A percentile compares a stretch with the other conserved stretches of the same genome.
These are phyloP conservation scores for Fonsecaea multimorphosa DNA, from an alignment of 2,329 filamentous ascomycete genomes.

Conservation along the genomic window DNA sequence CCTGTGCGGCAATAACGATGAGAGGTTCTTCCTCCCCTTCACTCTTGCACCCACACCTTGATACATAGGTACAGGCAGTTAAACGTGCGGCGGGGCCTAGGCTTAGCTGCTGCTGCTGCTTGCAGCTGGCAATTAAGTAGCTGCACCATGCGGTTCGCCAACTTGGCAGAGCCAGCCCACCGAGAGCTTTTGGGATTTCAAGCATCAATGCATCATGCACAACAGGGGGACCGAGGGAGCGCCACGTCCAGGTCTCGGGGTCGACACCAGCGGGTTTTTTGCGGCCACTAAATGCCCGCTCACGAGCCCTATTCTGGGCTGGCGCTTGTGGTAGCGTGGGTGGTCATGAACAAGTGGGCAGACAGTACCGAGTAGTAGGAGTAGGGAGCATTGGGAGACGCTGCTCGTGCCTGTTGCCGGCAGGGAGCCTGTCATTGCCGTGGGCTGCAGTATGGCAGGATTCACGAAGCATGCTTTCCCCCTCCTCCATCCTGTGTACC, in stretches of 20 bases:
- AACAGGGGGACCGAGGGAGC: slow-evolving; percentile 1
- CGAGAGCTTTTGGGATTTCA: slow-evolving; percentile 4
- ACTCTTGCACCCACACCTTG: not conserved
- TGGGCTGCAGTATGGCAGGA: slow-evolving; percentile 7
- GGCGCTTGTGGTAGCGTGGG: slow-evolving; percentile 17
- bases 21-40: not conserved
- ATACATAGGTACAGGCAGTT: not conserved
- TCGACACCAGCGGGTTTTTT: slow-evolving; percentile 15
- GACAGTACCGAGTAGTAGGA: no score
- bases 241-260: slow-evolving; percentile 17
- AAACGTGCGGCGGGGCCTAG: slow-evolving; percentile 23
- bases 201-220: slow-evolving; percentile 20
- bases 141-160: slow-evolving; percentile 7
- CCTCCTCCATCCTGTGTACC: not conserved
- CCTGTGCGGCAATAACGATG: not conserved
- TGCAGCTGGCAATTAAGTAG: not conserved
- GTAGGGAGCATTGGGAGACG: not conserved
- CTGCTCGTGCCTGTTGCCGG: slow-evolving; percentile 1
- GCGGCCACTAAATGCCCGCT: slow-evolving; percentile 8
- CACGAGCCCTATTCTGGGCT: not conserved
- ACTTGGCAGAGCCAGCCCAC: not conserved
- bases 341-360: slow-evolving; percentile 9
- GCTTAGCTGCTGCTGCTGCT: slow-evolving; percentile 4
- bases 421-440: slow-evolving; percentile 5
- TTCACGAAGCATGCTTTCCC: not conserved